Conservation (phyloP, 1,139 yeast genomes). For the Scheffersomyces lignicola region DNA sequence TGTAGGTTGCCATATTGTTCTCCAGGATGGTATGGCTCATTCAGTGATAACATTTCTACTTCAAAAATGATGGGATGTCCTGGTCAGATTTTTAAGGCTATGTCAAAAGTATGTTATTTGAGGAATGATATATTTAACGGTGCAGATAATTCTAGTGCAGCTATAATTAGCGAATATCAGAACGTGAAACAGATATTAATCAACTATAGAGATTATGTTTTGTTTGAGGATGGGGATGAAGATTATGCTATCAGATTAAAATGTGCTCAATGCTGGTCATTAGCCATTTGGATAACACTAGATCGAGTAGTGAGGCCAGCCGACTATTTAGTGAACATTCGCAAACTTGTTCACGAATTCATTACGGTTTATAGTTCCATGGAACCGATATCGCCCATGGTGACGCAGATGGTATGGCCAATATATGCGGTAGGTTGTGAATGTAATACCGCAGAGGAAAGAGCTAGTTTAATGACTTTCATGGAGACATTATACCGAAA, state of each 20-base stretch:
- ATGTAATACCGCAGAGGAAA: slow-evolving; percentile 31
- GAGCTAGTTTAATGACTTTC: slow-evolving; percentile 24
- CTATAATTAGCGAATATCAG: slow-evolving; percentile 18
- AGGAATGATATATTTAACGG: slow-evolving; percentile 29
- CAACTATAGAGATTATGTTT: slow-evolving; percentile 48
- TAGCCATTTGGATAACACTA: slow-evolving; percentile 44
- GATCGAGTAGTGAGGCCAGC: slow-evolving; percentile 29
- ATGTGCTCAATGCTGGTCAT: slow-evolving; percentile 57
- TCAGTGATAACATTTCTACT: slow-evolving; percentile 41
- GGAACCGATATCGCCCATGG: slow-evolving; percentile 43
- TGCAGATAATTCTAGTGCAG: slow-evolving; percentile 1
- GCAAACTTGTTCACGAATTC: slow-evolving; percentile 42
- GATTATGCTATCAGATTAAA: slow-evolving; percentile 37
- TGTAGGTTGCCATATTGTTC: slow-evolving; percentile 52
- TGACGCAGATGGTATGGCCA: slow-evolving; percentile 65
- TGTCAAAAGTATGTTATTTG: slow-evolving; percentile 41
- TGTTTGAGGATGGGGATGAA: slow-evolving; percentile 20
- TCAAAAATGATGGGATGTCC: slow-evolving; percentile 59
- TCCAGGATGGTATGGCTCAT: slow-evolving; percentile 51
- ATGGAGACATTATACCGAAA: slow-evolving; percentile 43
- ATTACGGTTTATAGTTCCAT: slow-evolving; percentile 43
- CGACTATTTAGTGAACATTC: slow-evolving; percentile 18
- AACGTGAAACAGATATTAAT: slow-evolving; percentile 31
- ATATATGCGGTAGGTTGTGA: slow-evolving; percentile 48
- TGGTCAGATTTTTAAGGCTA: slow-evolving; percentile 49